Evolutionary conservation across 1,139 yeast species (phyloP).

Genomic region (Kluyveromyces marxianus): DNA sequence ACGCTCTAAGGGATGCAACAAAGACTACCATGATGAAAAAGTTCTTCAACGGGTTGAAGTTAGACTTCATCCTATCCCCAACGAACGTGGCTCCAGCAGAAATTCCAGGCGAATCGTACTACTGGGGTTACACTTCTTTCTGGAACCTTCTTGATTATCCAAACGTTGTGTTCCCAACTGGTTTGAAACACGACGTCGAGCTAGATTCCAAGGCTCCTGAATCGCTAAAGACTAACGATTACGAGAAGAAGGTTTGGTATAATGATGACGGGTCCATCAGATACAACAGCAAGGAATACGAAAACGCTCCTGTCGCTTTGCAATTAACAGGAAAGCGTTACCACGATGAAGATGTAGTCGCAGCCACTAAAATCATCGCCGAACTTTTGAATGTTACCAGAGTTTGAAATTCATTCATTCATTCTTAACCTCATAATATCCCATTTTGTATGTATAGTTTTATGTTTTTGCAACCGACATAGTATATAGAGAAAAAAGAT

Average conservation of each 20-base stretch:
- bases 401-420: constrained; percentile 2
- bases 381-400: constrained; percentile 12
- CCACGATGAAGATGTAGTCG: constrained; percentile 48
- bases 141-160: constrained; percentile 62
- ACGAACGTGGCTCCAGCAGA: constrained; percentile 70
- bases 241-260: constrained; percentile 18
- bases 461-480: too few relatives aligned
- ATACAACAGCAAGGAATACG: constrained; percentile 35
- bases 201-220: constrained; percentile 21
- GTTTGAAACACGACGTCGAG: constrained; percentile 44
- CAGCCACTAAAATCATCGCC: constrained; percentile 30
- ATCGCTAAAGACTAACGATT: constrained; percentile 17
- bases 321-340: constrained; percentile 47
- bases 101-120: constrained; percentile 51
- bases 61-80: constrained; percentile 65
- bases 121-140: constrained; percentile 72
- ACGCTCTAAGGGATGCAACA: constrained; percentile 44
- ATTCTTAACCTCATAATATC: too few relatives aligned
- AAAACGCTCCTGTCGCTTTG: constrained; percentile 46
- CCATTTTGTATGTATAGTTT: too few relatives aligned
- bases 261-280: constrained; percentile 24
- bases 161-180: constrained; percentile 53
- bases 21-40: constrained; percentile 46
- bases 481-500: background rate
- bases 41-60: constrained; percentile 44